Percentiles rank a stretch among this genome's conserved stretches.
These are phyloP conservation scores for Cucurbita moschata DNA, from an alignment of 306 rosid genomes.

Conservation along the genomic window DNA sequence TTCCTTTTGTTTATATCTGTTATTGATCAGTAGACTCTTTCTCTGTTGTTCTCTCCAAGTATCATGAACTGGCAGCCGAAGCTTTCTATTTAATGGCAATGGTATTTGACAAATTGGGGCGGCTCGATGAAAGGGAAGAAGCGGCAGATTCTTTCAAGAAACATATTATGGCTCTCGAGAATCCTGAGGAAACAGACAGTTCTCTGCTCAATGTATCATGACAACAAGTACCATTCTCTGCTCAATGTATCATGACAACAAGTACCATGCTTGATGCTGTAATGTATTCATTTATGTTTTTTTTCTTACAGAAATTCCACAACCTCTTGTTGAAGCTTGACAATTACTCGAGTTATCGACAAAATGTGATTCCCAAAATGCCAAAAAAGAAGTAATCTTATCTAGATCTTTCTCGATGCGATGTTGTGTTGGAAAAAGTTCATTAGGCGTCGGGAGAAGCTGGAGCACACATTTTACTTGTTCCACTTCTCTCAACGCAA, in stretches of 20 bases:
- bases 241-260: constrained; percentile 22
- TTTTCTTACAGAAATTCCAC: background rate
- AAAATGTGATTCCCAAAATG: too few relatives aligned
- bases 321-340: too few relatives aligned
- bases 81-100: constrained; percentile 87
- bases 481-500: too few relatives aligned
- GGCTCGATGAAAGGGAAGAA: constrained; percentile 60
- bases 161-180: constrained; percentile 54
- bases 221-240: constrained; percentile 1
- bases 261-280: background rate
- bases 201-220: constrained; percentile 28
- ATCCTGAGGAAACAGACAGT: constrained; percentile 29
- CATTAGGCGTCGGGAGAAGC: too few relatives aligned
- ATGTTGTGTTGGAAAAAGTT: too few relatives aligned
- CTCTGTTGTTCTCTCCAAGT: constrained; percentile 17
- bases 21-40: background rate
- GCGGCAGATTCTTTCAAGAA: constrained; percentile 64
- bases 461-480: too few relatives aligned
- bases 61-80: constrained; percentile 87
- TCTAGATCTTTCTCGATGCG: too few relatives aligned
- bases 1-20: background rate
- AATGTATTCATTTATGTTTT: background rate
- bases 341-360: too few relatives aligned
- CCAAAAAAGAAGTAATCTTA: too few relatives aligned
- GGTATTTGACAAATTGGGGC: constrained; percentile 61